Evolutionary conservation across 192 early-diverging fungal genomes (phyloP).

Genomic region (Mortierella hygrophila): DNA sequence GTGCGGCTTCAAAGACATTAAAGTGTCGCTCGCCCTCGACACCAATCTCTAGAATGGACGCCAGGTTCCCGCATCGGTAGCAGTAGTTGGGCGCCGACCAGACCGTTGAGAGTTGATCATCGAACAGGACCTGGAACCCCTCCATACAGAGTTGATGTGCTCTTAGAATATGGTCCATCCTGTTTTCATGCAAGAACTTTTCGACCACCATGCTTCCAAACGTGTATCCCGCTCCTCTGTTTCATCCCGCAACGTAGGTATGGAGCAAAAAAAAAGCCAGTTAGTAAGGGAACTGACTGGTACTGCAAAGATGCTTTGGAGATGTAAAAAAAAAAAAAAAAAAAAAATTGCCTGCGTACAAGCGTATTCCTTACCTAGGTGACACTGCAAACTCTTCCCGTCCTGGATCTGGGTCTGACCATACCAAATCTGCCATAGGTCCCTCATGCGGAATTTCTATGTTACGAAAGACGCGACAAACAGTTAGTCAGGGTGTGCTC

Average conservation of each 20-base stretch:
- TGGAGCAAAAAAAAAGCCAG: background rate
- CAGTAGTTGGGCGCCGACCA: conserved; percentile 93
- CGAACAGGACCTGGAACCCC: conserved; percentile 84
- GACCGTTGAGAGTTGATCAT: conserved; percentile 87
- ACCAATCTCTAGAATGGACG: conserved; percentile 85
- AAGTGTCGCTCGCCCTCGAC: conserved; percentile 82
- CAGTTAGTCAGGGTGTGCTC: background rate
- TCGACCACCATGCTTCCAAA: conserved; percentile 86
- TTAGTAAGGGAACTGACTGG: background rate
- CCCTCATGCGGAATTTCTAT: conserved; percentile 95
- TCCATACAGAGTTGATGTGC: conserved; percentile 93
- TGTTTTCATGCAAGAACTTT: conserved; percentile 84
- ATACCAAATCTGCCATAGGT: conserved; percentile 95
- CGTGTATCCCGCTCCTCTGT: conserved; percentile 88
- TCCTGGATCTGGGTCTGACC: conserved; percentile 87
- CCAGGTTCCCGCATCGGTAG: conserved; percentile 89
- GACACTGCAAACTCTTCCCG: conserved; percentile 85
- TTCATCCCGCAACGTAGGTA: background rate
- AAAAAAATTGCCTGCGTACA: too few relatives aligned
- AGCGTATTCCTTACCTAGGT: conserved; percentile 61
- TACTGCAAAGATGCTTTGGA: too few relatives aligned
- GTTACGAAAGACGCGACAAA: background rate
- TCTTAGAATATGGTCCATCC: conserved; percentile 83
- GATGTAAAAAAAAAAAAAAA: too few relatives aligned
- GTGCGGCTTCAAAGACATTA: conserved; percentile 91